These are phyloP conservation scores for Priceomyces haplophilus DNA, from an alignment of 805 yeast species.

Conservation along the genomic window DNA sequence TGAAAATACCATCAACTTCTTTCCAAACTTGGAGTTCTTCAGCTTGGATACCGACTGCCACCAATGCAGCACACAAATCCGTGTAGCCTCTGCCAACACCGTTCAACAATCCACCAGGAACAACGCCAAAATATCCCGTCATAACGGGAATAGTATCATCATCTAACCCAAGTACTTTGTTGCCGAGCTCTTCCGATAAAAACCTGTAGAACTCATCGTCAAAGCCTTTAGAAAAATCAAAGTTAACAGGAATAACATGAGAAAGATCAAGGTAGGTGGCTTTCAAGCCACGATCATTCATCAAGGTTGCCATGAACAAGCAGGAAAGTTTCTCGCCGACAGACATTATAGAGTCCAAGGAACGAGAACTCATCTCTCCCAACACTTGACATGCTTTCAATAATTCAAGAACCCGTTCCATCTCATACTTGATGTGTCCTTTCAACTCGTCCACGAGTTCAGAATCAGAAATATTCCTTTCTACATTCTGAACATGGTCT, in stretches of 20 bases:
- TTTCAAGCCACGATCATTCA: constrained; percentile 77
- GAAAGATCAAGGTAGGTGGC: constrained; percentile 81
- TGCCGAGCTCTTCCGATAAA: constrained; percentile 52
- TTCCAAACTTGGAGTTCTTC: constrained; percentile 98
- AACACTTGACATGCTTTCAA: constrained; percentile 85
- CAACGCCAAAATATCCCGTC: constrained; percentile 92
- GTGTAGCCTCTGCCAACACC: constrained; percentile 98
- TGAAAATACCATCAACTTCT: constrained; percentile 97
- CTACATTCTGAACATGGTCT: constrained; percentile 80
- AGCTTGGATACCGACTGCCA: constrained; percentile 89
- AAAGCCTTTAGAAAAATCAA: constrained; percentile 55
- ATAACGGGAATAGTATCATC: constrained; percentile 71
- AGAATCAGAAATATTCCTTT: constrained; percentile 42
- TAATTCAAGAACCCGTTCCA: constrained; percentile 64
- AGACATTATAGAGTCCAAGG: constrained; percentile 86
- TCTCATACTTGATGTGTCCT: constrained; percentile 58
- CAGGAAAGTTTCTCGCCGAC: constrained; percentile 93
- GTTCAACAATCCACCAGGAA: constrained; percentile 92
- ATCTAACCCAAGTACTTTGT: constrained; percentile 42
- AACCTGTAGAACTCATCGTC: constrained; percentile 63
- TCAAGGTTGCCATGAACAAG: constrained; percentile 78
- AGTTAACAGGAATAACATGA: constrained; percentile 61
- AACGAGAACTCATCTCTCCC: constrained; percentile 87
- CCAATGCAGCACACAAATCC: constrained; percentile 93
- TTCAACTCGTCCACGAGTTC: constrained; percentile 53